Evolutionary conservation across 495 filamentous ascomycete species (phyloP).

Genomic region (Penicillium cataractarum): DNA sequence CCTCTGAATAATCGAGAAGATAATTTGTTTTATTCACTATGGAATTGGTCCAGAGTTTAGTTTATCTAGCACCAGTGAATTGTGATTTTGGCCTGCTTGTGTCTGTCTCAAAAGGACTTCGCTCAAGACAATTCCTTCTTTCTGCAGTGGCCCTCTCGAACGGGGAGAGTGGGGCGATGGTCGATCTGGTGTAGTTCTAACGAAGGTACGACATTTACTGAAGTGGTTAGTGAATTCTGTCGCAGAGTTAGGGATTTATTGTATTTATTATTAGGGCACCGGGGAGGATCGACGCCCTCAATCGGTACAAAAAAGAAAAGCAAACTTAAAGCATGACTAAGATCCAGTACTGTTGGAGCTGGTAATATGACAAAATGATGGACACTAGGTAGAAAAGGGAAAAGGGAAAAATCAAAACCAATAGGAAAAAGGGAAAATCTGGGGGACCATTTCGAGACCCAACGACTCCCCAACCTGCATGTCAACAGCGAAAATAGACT

Average conservation of each 20-base stretch:
- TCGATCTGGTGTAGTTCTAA: conserved; percentile 4
- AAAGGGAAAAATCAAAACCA: conserved; percentile 17
- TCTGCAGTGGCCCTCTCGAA: background rate
- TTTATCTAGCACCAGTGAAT: too few species aligned
- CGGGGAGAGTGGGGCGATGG: conserved; percentile 3
- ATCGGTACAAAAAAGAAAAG: background rate
- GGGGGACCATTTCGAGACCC: conserved; percentile 1
- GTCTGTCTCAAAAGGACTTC: background rate
- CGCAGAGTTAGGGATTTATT: background rate
- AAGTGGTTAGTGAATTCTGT: background rate
- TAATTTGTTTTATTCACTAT: background rate
- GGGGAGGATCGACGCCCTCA: conserved; percentile 3
- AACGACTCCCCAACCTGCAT: conserved; percentile 13
- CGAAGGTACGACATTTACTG: background rate
- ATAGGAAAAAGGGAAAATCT: conserved; percentile 2
- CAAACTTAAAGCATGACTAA: background rate
- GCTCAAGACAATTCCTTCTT: background rate
- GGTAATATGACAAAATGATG: background rate
- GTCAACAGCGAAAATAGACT: conserved; percentile 25
- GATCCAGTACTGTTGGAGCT: background rate
- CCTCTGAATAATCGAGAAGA: background rate
- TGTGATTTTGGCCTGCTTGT: background rate
- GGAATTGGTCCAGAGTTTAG: too few species aligned
- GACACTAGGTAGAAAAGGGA: conserved; percentile 7
- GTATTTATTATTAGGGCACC: background rate